A percentile compares a stretch with the other conserved stretches of the same genome.
Evolutionary conservation across 768 basidiomycete genomes (phyloP).

Genomic region (Tricholoma sp.): DNA sequence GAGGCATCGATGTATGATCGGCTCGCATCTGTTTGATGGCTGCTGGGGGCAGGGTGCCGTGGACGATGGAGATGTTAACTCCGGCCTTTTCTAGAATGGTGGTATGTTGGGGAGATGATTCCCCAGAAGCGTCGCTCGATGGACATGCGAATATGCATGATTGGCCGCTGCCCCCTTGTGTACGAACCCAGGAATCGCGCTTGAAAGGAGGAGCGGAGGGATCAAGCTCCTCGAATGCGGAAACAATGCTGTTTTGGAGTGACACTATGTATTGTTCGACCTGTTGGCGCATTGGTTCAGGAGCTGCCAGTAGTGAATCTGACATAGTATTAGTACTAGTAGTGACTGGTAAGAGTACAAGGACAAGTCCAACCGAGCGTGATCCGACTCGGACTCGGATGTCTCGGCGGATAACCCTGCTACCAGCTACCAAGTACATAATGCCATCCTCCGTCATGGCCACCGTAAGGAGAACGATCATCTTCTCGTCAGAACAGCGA

Average conservation of each 20-base stretch:
- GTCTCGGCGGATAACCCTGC: no score
- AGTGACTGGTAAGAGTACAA: background rate
- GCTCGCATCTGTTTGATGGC: slow-evolving; percentile 95
- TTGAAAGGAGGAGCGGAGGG: slow-evolving; percentile 66
- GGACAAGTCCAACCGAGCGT: no score
- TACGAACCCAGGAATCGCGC: slow-evolving; percentile 74
- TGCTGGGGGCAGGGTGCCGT: slow-evolving; percentile 81
- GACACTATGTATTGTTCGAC: slow-evolving; percentile 71
- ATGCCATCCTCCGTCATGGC: no score
- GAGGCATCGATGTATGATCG: slow-evolving; percentile 76
- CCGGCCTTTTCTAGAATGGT: slow-evolving; percentile 91
- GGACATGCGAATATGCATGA: slow-evolving; percentile 76
- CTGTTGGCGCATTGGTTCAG: slow-evolving; percentile 62
- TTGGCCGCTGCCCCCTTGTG: slow-evolving; percentile 69
- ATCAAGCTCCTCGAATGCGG: slow-evolving; percentile 75
- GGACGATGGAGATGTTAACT: slow-evolving; percentile 89
- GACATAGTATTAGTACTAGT: no score
- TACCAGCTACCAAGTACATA: no score
- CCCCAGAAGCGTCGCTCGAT: slow-evolving; percentile 24
- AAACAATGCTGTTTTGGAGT: slow-evolving; percentile 79
- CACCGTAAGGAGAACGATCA: no score
- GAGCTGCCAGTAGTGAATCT: slow-evolving; percentile 6
- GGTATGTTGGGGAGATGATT: slow-evolving; percentile 24
- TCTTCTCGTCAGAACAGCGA: no score
- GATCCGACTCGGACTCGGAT: no score